A percentile compares a stretch with the other conserved stretches of the same genome.
These are phyloP conservation scores for Trypanosoma brucei DNA, from an alignment of 208 protist species.

Conservation along the genomic window DNA sequence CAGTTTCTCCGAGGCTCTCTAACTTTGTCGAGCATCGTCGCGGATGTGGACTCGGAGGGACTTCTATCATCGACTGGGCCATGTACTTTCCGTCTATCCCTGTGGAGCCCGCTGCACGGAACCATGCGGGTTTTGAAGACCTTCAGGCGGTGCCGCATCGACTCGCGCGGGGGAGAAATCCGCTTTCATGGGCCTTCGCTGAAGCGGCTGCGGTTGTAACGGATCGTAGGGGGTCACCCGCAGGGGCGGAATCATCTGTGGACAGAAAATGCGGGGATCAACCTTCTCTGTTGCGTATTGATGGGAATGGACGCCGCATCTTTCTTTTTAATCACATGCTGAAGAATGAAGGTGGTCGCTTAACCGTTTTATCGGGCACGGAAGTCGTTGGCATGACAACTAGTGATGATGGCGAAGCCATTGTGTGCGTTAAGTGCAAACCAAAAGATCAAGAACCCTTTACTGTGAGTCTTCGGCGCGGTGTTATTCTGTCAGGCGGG, in stretches of 20 bases:
- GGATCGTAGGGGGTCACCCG: conserved; percentile 22
- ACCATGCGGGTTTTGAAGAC: neutral
- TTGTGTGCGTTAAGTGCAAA: conserved; percentile 9
- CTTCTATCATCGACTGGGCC: conserved; percentile 59
- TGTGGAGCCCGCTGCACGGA: neutral
- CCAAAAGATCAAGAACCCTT: neutral
- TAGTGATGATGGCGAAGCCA: conserved; percentile 11
- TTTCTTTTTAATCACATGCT: conserved; percentile 35
- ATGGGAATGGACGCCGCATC: conserved; percentile 49
- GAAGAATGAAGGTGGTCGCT: neutral
- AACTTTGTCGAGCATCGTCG: neutral
- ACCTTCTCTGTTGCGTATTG: conserved; percentile 40
- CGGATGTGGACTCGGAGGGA: conserved; percentile 46
- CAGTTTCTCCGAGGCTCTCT: neutral
- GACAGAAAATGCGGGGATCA: conserved; percentile 8
- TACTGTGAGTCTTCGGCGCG: conserved; percentile 16
- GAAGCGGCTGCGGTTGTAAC: conserved; percentile 23
- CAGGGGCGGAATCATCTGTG: neutral
- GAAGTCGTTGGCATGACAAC: conserved; percentile 8
- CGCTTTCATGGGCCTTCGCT: conserved; percentile 67
- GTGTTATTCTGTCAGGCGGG: conserved; percentile 58
- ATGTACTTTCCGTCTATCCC: conserved; percentile 22
- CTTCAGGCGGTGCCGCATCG: conserved; percentile 17
- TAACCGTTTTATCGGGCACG: conserved; percentile 10
- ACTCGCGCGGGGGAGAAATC: conserved; percentile 34